Base-by-base conservation (phyloP, 2,329 filamentous ascomycete species). In the Neofusicoccum sp. region DNA sequence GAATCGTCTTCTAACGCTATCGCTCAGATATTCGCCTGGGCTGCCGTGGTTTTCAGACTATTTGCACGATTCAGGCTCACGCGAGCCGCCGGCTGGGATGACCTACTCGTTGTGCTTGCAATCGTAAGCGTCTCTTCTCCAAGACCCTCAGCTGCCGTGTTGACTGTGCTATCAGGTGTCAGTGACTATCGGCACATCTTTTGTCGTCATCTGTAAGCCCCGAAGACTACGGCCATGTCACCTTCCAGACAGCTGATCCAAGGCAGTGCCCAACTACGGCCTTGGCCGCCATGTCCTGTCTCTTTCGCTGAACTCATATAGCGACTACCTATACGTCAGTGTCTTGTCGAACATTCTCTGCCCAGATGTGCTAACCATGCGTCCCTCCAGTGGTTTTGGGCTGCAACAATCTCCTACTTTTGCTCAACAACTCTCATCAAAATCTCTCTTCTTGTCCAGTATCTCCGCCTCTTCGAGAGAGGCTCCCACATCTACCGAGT, bases 401-500 rank as follows among this genome's bases (percentile, higher is more conserved):
- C 66, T 1, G 68, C 69, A 24, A 75, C 74, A 36, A 47, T 65
- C 6, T 63, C 67, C 3, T 75, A 75, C 62, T 64, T 66, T 44
- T 62, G 64, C 5, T 70, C 69, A 20, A 68, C 73, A 1, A 67
- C 71, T 3, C 69, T 73, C 11, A 73, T 76, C 62, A 76, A 76
- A 49, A 65, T 76, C 16, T 66, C 73, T 1, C 71, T 76, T 20
- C 67, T 76, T 3, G 65, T 73, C 40, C 73, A 76, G 58, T 76
- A 74, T 43, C 67, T 71, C 14, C 72, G 73, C 11, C 65, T 76
- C 7, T 75, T 74, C 62, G 61, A 66, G 14, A 66, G 65, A 40
- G 24, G 49, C 11, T 62, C 60, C 6, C 34, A 65, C 5, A 68
- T 71, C 1, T 64, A 65, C 3, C 62, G 59, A 20, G 28, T 70